phyloP scores from a whole-genome alignment of 1,284 basidiomycete genomes.

The Rhodofomes roseus region DNA sequence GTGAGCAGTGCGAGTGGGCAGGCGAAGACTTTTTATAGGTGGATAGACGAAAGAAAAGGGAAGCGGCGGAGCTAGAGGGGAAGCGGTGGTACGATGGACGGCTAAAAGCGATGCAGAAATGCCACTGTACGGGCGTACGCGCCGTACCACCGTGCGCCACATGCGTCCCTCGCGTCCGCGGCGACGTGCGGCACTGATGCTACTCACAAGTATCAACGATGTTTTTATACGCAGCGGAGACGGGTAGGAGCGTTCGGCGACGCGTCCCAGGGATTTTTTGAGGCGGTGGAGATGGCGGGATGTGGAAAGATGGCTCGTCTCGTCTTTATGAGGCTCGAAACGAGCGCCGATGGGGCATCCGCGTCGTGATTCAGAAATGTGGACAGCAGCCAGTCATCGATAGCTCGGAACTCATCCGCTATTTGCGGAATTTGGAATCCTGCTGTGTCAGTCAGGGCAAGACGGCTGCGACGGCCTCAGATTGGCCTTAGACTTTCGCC shows the following conservation, averaged over 20 bases:
- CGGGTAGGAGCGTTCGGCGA: neutral
- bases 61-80: slow-evolving; percentile 31
- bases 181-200: neutral
- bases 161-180: too few species aligned
- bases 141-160: neutral
- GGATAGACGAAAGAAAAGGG: neutral
- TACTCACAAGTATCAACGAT: neutral
- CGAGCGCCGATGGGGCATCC: neutral
- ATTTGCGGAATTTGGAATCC: slow-evolving; percentile 1
- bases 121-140: neutral
- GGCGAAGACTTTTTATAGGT: slow-evolving; percentile 11
- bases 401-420: neutral
- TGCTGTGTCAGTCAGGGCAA: neutral
- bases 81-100: slow-evolving; percentile 20
- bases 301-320: neutral
- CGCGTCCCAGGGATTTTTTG: neutral
- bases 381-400: neutral
- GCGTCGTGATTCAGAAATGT: too few species aligned
- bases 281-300: neutral
- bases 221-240: neutral
- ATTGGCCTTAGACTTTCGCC: neutral
- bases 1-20: slow-evolving; percentile 10
- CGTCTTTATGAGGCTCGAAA: neutral
- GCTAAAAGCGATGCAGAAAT: neutral
- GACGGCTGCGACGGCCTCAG: neutral